Evolutionary conservation across 1,284 basidiomycete genomes (phyloP), one percentile per base, ranked within the genome.

Genomic region (Porodaedalea pini): DNA sequence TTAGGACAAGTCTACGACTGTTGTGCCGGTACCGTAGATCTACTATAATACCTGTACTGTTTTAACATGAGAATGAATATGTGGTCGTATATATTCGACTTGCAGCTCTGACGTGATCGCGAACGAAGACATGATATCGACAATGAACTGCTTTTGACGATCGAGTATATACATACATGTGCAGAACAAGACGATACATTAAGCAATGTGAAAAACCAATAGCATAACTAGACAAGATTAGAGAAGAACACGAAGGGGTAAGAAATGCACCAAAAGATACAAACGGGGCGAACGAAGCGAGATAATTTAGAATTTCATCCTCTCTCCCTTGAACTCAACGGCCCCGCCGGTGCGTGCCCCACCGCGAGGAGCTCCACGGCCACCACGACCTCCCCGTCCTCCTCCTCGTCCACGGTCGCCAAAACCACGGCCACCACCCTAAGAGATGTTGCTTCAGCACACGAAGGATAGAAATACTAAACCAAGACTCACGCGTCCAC

Each of bases 321-420:
- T 96, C 73, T 80, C 88, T 65, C 94, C 94, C 65, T 86, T 82
- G 58, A 83, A 83, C 31, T 79, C 70, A 56, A 85, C 75, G 66
- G 93, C 87, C 23, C 85, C 92, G 51, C 92, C 94, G 43, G 78
- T 82, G 63, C 88, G 80, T 50, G 83, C 75, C 50, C 78, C 75
- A 19, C 73, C 71, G 40, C 75, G 70, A 13, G 69, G 65, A 15
- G 23, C 45, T 11, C 45, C n/a, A n/a, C n/a, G n/a, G n/a, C n/a
- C n/a, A 21, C 62, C 70, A 55, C 75, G 73, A 59, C 72, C 62
- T 48, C 72, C 71, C 57, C 73, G 61, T 34, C 70, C 64, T 31
- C 82, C 75, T 54, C 81, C 68, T 37, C 76, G 73, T 31, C 79
- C 76, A 53, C 81, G 66, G 54, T 71, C 68, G 39, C 73, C 77